Evolutionary conservation across 1,139 yeast genomes (phyloP).

Genomic region (Debaryomyces udenii): DNA sequence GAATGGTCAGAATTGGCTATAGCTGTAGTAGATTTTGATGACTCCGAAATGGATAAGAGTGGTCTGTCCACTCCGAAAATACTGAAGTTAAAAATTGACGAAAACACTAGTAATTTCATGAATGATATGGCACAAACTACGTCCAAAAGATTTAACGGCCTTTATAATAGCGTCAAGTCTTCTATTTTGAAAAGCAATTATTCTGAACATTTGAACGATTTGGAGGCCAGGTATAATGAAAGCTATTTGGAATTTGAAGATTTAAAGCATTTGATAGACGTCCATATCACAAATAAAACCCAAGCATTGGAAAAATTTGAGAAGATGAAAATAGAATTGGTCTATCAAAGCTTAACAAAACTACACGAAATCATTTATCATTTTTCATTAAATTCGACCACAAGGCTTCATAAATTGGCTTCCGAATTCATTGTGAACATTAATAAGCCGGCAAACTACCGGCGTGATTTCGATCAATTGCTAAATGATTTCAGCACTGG

Average conservation of each 20-base stretch:
- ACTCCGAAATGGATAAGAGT: constrained; percentile 1
- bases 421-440: constrained; percentile 26
- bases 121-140: constrained; percentile 29
- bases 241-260: constrained; percentile 37
- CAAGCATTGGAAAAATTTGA: constrained; percentile 41
- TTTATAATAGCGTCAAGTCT: constrained; percentile 32
- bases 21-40: constrained; percentile 21
- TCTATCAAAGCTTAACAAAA: constrained; percentile 38
- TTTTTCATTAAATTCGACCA: constrained; percentile 30
- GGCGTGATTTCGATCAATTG: constrained; percentile 31
- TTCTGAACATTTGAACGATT: constrained; percentile 29
- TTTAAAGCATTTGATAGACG: constrained; percentile 34
- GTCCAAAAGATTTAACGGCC: constrained; percentile 34
- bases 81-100: constrained; percentile 17
- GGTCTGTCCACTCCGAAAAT: background rate
- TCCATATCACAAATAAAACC: constrained; percentile 26
- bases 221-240: constrained; percentile 37
- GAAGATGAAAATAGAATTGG: constrained; percentile 34
- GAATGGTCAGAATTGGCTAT: constrained; percentile 48
- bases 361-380: constrained; percentile 40
- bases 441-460: constrained; percentile 31
- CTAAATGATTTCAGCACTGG: constrained; percentile 39
- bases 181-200: constrained; percentile 38
- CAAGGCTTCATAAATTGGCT: constrained; percentile 32
- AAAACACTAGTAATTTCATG: constrained; percentile 24